A percentile compares a stretch with the other conserved stretches of the same genome.
Evolutionary conservation across 768 basidiomycete genomes (phyloP).

Genomic region (Krasilnikovozyma curviuscula): DNA sequence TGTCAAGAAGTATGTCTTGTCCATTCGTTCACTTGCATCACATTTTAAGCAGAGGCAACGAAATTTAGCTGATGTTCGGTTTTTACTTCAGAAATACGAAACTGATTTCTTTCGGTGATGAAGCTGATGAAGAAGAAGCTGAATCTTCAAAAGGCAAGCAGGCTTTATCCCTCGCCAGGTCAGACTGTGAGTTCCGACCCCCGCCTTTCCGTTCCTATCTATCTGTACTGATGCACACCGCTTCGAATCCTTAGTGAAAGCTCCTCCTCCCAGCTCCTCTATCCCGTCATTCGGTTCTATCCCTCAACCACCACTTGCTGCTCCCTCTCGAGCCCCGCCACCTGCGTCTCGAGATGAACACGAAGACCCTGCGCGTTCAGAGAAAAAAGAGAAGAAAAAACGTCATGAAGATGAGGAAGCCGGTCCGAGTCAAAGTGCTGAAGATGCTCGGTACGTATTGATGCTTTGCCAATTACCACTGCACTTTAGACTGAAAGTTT

Average conservation of each 20-base stretch:
- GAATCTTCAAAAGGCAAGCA: slow-evolving; percentile 44
- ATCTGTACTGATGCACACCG: slow-evolving; percentile 13
- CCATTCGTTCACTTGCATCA: neutral
- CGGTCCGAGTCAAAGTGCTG: too few relatives aligned
- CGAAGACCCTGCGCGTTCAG: too few relatives aligned
- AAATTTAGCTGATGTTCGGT: neutral
- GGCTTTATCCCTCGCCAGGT: slow-evolving; percentile 65
- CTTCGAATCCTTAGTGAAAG: slow-evolving; percentile 6
- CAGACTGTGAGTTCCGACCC: slow-evolving; percentile 45
- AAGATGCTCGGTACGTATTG: too few relatives aligned
- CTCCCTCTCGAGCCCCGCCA: too few relatives aligned
- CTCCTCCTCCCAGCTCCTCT: slow-evolving; percentile 12
- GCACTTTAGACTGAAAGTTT: neutral
- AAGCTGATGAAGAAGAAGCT: slow-evolving; percentile 39
- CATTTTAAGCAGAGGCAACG: slow-evolving; percentile 1
- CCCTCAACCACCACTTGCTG: too few relatives aligned
- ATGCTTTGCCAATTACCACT: neutral
- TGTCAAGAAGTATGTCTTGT: slow-evolving; percentile 47
- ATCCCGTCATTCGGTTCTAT: neutral
- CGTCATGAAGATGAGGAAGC: too few relatives aligned
- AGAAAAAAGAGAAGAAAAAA: too few relatives aligned
- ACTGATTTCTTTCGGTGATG: slow-evolving; percentile 69
- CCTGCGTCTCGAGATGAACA: too few relatives aligned
- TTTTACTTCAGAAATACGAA: slow-evolving; percentile 52
- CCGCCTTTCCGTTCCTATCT: neutral